Evolutionary conservation across 768 basidiomycete species (phyloP), one percentile per base, ranked within the genome.

Genomic region (Xanthoconium purpureum): DNA sequence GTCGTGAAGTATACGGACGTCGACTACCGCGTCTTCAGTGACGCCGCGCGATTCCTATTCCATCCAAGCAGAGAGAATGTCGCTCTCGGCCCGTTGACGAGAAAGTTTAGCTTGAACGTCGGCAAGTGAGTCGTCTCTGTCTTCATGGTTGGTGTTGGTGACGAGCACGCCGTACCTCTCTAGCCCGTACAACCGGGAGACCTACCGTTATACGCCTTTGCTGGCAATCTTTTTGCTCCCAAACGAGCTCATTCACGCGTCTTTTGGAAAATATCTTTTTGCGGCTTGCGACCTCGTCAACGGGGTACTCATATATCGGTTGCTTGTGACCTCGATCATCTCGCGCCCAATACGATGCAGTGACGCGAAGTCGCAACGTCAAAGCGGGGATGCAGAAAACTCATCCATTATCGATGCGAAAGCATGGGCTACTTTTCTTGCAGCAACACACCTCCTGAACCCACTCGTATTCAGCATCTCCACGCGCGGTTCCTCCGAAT

Each of bases 1-100:
- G 71, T 84, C 32, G 85, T 98, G 24, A 95, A 95, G 72, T 99
- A 98, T 69, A 98, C 97, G n/a, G 97, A 99, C 72, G 80, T 98
- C 61, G 97, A 99, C 73, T 98, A 98, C 72, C 82, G 85, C 37
- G 96, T 99, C 63, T 97, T 98, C 77, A 89, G 83, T 45, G 96
- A 98, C 70, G 97, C 97, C 5, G 86, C 94, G 1, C 76, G 74
- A 40, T 92, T 91, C 67, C 66, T 91, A 33, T 69, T 83, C 29
- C 65, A 77, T 45, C 81, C 85, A 51, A 63, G 73, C n/a, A 58
- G 67, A 32, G 71, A 60, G 29, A 88, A 87, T 64, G 61, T 58
- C 24, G 91, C 88, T 18, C 78, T 79, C 58, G 94, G 94, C 11
- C 78, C 83, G 30, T 62, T 88, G 43, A 75, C 74, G 20, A 60